Evolutionary conservation across 2,329 filamentous ascomycete species (phyloP).

Genomic region (Fonsecaea monophora): DNA sequence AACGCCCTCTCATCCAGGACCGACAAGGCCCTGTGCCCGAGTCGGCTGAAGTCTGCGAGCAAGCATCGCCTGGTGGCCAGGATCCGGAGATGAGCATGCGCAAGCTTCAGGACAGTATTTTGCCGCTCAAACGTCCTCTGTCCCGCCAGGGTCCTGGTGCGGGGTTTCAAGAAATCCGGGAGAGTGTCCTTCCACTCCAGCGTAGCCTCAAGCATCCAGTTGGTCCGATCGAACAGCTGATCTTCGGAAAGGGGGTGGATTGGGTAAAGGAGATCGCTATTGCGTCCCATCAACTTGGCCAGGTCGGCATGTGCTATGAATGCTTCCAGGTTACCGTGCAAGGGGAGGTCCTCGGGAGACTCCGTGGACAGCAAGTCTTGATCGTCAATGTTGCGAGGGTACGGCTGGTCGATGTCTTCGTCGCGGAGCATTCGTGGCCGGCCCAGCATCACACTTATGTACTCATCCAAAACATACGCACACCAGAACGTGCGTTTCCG

Average conservation of each 20-base stretch:
- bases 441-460: constrained; percentile 68
- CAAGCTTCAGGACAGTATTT: constrained; percentile 42
- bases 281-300: constrained; percentile 40
- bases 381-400: constrained; percentile 64
- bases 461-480: constrained; percentile 68
- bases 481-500: constrained; percentile 68
- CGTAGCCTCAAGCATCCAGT: constrained; percentile 36
- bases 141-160: constrained; percentile 40
- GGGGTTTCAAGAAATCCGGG: constrained; percentile 41
- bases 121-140: constrained; percentile 42
- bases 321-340: constrained; percentile 42
- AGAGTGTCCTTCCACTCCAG: constrained; percentile 39
- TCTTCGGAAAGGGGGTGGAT: constrained; percentile 37
- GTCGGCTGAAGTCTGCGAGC: constrained; percentile 35
- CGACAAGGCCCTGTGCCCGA: constrained; percentile 20
- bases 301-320: constrained; percentile 39
- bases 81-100: constrained; percentile 41
- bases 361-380: constrained; percentile 60
- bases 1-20: constrained; percentile 29
- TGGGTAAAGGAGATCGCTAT: constrained; percentile 42
- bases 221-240: constrained; percentile 38
- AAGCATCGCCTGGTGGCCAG: constrained; percentile 41
- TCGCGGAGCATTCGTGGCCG: constrained; percentile 67
- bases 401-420: constrained; percentile 67
- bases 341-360: constrained; percentile 42